Percentiles rank a stretch among this genome's conserved stretches.
phyloP scores from a whole-genome alignment of 192 early-diverging fungal species.

The Coemansia sp. region DNA sequence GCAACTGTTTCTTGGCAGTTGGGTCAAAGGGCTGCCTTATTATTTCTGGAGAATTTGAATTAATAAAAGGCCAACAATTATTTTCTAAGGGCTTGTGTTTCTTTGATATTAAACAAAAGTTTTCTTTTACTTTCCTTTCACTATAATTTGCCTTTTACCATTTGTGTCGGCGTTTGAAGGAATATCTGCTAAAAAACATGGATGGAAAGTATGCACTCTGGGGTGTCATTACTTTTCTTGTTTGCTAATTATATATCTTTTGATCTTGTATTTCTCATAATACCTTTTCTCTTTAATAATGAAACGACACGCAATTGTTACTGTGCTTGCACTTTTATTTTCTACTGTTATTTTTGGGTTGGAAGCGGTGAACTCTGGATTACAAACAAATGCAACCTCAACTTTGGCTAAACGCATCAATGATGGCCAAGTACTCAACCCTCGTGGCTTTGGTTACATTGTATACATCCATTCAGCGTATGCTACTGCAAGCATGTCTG shows the following conservation, averaged over 20 bases:
- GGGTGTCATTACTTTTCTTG: too few species aligned
- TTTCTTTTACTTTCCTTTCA: background rate
- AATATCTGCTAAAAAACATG: too few species aligned
- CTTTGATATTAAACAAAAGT: background rate
- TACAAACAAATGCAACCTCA: background rate
- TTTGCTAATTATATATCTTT: background rate
- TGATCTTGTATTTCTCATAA: background rate
- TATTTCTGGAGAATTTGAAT: background rate
- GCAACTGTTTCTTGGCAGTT: too few species aligned
- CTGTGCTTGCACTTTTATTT: background rate
- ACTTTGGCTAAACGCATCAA: background rate
- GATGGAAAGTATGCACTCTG: too few species aligned
- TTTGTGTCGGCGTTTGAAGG: too few species aligned
- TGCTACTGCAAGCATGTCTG: background rate
- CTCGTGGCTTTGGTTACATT: slow-evolving; percentile 4
- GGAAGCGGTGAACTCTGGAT: background rate
- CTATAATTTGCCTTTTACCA: background rate
- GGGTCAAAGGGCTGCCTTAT: too few species aligned
- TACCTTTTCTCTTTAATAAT: background rate
- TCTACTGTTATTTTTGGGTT: background rate
- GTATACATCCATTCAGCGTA: background rate
- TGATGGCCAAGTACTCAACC: background rate
- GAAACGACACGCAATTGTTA: background rate
- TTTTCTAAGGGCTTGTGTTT: background rate
- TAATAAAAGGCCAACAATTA: background rate